Base-by-base conservation (phyloP, 1,284 basidiomycete genomes). In the Cutaneotrichosporon spelunceum region DNA sequence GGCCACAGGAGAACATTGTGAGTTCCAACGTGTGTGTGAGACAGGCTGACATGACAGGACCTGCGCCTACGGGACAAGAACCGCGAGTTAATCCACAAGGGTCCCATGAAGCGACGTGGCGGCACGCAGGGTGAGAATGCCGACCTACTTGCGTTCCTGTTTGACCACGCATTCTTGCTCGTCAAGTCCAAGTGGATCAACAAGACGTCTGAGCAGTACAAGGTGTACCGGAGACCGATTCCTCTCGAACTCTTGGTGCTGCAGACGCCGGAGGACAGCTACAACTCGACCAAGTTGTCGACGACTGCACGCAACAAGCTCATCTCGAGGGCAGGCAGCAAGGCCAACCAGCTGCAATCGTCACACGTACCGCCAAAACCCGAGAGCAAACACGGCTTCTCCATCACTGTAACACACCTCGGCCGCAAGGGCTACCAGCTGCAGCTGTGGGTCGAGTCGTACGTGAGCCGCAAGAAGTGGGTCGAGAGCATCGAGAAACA, bases 141-240 rank as follows among this genome's bases (percentile, higher is more conserved):
- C 8, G 95, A 99, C 75, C 82, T 98, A 59, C 86, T 93, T 70
- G 89, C 96, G 5, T 97, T 96, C 82, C 81, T 99, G 68, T 97
- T 99, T 73, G 96, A 99, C 76, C 95, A 99, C 79, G 94, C 94
- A 0, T 81, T 99, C 57, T 81, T 99, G 50, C 91, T 99, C 84
- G 93, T 91, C 67, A 99, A 99, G 82, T 85, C 88, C 70, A 94
- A 86, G 76, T 90, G 78, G 73, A 88, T 82, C 56, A 90, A 89
- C 78, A 94, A 95, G 78, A 87, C 88, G 60, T 39, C 62, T 2
- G 94, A 98, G 69, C 90, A 94, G 71, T 89, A 87, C 79, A 93
- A 93, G 75, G 95, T 98, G 24, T 96, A 96, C 75, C 88, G 93
- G 68, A 86, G 90, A 70, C 96, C 96, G 1, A 97, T 99, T 68